Evolutionary conservation across 306 rosid genomes (phyloP).

Genomic region (Adenanthera pavonina): DNA sequence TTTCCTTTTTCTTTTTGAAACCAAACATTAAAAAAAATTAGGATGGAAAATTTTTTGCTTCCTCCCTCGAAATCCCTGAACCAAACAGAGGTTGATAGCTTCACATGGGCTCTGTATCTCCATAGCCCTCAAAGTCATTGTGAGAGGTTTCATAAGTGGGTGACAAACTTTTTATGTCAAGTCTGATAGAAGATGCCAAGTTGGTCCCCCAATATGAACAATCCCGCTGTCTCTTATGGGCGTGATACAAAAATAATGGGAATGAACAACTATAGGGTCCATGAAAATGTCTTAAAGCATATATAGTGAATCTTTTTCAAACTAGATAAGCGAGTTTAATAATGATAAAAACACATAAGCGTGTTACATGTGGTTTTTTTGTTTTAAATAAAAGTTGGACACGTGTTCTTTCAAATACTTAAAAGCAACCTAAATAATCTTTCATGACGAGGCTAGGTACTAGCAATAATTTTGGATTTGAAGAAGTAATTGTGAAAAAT

Average conservation of each 20-base stretch:
- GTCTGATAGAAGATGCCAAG: constrained; percentile 10
- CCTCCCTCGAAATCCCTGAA: too few relatives aligned
- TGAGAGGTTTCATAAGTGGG: not conserved
- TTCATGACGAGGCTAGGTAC: not conserved
- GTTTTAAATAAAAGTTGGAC: too few relatives aligned
- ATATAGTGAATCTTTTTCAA: not conserved
- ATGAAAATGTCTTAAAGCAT: not conserved
- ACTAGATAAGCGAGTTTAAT: not conserved
- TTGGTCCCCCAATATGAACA: not conserved
- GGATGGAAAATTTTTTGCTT: too few relatives aligned
- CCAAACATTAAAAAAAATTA: too few relatives aligned
- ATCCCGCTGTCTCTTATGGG: not conserved
- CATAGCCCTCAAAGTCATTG: not conserved
- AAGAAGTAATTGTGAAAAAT: too few relatives aligned
- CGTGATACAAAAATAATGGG: not conserved
- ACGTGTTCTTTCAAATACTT: too few relatives aligned
- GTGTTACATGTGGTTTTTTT: too few relatives aligned
- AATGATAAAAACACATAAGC: not conserved
- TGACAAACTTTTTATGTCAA: not conserved
- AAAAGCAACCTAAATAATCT: too few relatives aligned
- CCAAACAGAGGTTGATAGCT: not conserved
- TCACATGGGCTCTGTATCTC: not conserved
- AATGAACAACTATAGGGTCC: not conserved
- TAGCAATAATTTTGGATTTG: not conserved
- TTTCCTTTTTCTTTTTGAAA: too few relatives aligned